Evolutionary conservation across 257 asterid genomes (phyloP).

Genomic region (Gentiana macrophylla): DNA sequence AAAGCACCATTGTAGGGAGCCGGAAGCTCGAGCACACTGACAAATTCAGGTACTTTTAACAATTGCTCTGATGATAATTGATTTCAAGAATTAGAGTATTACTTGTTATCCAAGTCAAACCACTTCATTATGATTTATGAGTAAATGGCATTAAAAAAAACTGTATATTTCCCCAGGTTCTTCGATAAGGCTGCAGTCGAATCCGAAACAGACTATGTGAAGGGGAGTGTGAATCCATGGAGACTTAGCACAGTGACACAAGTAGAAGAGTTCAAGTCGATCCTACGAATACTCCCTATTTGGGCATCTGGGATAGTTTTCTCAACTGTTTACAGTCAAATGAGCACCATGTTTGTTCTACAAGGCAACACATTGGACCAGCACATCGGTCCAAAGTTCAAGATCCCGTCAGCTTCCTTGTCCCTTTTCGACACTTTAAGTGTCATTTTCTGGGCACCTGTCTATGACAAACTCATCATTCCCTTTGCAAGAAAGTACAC

Average conservation of each 20-base stretch:
- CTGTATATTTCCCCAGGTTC: conserved; percentile 30
- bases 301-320: conserved; percentile 83
- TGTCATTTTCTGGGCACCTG: conserved; percentile 65
- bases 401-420: conserved; percentile 77
- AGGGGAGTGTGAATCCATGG: conserved; percentile 39
- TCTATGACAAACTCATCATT: conserved; percentile 44
- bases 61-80: not conserved
- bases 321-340: conserved; percentile 65
- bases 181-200: conserved; percentile 81
- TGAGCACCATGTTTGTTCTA: conserved; percentile 82
- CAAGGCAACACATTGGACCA: conserved; percentile 82
- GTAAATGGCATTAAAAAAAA: too few species aligned
- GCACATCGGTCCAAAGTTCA: conserved; percentile 51
- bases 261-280: conserved; percentile 74
- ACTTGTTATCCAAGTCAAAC: not conserved
- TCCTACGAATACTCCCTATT: conserved; percentile 54
- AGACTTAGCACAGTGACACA: conserved; percentile 71
- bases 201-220: conserved; percentile 25
- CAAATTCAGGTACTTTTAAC: conserved; percentile 39
- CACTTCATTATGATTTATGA: too few species aligned
- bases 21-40: conserved; percentile 73
- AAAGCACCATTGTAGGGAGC: conserved; percentile 49
- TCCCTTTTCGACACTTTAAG: conserved; percentile 69
- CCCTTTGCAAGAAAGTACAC: conserved; percentile 43
- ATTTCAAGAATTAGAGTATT: not conserved